Evolutionary conservation across 108 stramenopile species (phyloP), one percentile per base, ranked within the genome.

Genomic region (Schizochytrium sp.): DNA sequence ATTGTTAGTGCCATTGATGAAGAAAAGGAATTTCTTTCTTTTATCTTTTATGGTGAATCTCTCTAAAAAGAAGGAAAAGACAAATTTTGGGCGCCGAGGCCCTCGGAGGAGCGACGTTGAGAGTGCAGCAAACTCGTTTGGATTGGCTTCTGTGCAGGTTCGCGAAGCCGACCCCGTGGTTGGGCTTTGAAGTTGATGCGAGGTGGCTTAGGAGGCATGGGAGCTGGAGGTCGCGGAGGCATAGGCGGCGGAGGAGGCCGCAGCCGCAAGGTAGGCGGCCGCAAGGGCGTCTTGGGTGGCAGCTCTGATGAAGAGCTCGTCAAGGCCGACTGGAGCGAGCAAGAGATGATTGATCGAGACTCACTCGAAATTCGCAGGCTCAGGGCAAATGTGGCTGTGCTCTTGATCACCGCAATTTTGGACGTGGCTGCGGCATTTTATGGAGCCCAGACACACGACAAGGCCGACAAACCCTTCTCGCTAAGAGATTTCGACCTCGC

Each of bases 341-440:
- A 83, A 40, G 76, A 83, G 76, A 55, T n/a, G 28, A 10, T 83
- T n/a, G n/a, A 83, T 47, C 50, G 47, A 13, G 76, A 83, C 5
- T 38, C 40, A n/a, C 53, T 83, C 53, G 76, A 83, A 53, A 40
- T 55, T 8, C 45, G 76, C 45, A 17, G 53, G 28, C 15, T 83
- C 10, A 17, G 76, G n/a, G 76, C 28, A 5, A 83, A 83, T 2
- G 28, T 55, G 50, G 47, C 53, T 47, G 76, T 83, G 47, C 50
- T 55, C 76, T 40, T 83, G 76, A n/a, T 83, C 45, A 38, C n/a
- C 15, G 76, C 76, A 13, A 53, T 10, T 2, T 38, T 83, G 28
- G 53, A 83, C 28, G 15, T 83, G 15, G 76, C 5, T 44, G 64
- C 64, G 10, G 28, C 76, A n/a, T 53, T 55, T 7, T 55, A 55